Evolutionary conservation across 768 basidiomycete species (phyloP).

Genomic region (Rhodotorula sphaerocarpa): DNA sequence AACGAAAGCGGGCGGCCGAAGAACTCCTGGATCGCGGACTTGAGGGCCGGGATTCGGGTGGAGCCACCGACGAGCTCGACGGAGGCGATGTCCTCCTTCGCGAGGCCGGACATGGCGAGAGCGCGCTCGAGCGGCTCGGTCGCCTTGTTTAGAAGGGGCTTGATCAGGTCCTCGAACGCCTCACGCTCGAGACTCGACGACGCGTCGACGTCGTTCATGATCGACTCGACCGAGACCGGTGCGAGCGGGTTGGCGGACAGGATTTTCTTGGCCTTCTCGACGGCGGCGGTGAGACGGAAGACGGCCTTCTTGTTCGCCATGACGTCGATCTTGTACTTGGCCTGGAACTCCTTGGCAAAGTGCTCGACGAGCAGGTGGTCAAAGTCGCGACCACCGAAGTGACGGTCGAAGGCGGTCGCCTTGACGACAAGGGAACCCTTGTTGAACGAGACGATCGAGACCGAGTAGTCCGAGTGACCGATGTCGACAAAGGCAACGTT

Average conservation of each 20-base stretch:
- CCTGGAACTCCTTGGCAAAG: slow-evolving; percentile 84
- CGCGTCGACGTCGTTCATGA: slow-evolving; percentile 93
- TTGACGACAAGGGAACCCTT: slow-evolving; percentile 86
- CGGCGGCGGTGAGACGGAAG: slow-evolving; percentile 79
- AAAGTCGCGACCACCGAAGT: slow-evolving; percentile 93
- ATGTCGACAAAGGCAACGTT: slow-evolving; percentile 92
- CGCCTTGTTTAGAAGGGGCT: slow-evolving; percentile 67
- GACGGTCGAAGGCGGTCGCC: slow-evolving; percentile 77
- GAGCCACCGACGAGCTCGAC: slow-evolving; percentile 89
- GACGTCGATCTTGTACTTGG: slow-evolving; percentile 98
- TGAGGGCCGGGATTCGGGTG: slow-evolving; percentile 87
- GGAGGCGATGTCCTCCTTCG: slow-evolving; percentile 74
- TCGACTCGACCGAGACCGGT: slow-evolving; percentile 83
- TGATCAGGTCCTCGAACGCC: slow-evolving; percentile 67
- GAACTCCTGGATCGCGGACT: slow-evolving; percentile 70
- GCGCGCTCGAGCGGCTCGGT: slow-evolving; percentile 66
- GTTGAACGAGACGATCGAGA: slow-evolving; percentile 80
- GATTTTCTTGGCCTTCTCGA: slow-evolving; percentile 93
- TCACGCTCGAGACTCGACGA: slow-evolving; percentile 77
- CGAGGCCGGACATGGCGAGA: slow-evolving; percentile 68
- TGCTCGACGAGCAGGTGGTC: slow-evolving; percentile 82
- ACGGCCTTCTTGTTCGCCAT: slow-evolving; percentile 78
- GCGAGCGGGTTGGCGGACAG: slow-evolving; percentile 87
- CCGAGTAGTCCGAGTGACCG: slow-evolving; percentile 84
- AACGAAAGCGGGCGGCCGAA: slow-evolving; percentile 81